Conservation (phyloP, 345 rosid genomes). For the Erucastrum elatum region DNA sequence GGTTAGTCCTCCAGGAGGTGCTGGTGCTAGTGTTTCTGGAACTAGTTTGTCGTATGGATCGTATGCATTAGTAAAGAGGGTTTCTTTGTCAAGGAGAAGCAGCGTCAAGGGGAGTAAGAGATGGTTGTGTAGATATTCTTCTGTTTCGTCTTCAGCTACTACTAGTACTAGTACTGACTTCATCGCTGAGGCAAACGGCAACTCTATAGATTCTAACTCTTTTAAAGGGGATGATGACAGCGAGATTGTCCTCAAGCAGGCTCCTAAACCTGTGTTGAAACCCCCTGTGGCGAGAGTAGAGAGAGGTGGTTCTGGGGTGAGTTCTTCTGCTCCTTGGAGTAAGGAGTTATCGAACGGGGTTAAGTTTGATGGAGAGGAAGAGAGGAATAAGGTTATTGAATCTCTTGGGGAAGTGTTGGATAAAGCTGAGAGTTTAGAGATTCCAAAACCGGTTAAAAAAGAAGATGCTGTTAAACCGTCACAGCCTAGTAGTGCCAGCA, state of each 20-base stretch:
- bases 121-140: constrained; percentile 85
- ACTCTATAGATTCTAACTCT: constrained; percentile 49
- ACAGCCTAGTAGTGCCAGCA: constrained; percentile 31
- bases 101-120: constrained; percentile 46
- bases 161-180: constrained; percentile 57
- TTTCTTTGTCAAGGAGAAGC: constrained; percentile 52
- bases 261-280: constrained; percentile 77
- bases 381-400: constrained; percentile 72
- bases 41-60: constrained; percentile 49
- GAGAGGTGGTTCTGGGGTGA: constrained; percentile 34
- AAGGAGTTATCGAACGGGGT: constrained; percentile 27
- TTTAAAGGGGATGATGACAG: constrained; percentile 51
- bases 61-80: constrained; percentile 59
- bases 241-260: constrained; percentile 68
- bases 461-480: constrained; percentile 39
- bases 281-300: constrained; percentile 46
- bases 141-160: constrained; percentile 51
- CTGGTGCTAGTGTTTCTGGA: constrained; percentile 47
- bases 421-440: constrained; percentile 81
- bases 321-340: constrained; percentile 48
- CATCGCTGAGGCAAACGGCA: constrained; percentile 56
- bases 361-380: constrained; percentile 46
- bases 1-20: constrained; percentile 52
- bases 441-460: constrained; percentile 42
- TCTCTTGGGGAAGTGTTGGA: constrained; percentile 89